Evolutionary conservation across 768 basidiomycete species (phyloP).

Genomic region (Pleurotus tuber-regium): DNA sequence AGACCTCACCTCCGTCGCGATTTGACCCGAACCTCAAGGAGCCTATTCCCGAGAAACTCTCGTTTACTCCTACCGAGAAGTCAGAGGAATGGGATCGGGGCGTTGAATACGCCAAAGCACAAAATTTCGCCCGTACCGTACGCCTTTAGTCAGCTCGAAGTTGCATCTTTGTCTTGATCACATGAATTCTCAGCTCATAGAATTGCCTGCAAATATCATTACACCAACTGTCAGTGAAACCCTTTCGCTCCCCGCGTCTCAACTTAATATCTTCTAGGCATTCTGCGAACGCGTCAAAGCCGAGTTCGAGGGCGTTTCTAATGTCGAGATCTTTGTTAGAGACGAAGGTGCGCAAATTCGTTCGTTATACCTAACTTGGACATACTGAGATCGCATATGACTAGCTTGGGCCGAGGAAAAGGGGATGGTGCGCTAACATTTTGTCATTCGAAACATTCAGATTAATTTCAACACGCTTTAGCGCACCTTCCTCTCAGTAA

Average conservation of each 20-base stretch:
- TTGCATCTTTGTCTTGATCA: neutral
- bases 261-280: constrained; percentile 31
- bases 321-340: constrained; percentile 66
- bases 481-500: constrained; percentile 86
- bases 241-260: neutral
- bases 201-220: constrained; percentile 82
- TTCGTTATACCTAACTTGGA: constrained; percentile 6
- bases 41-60: constrained; percentile 46
- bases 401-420: constrained; percentile 80
- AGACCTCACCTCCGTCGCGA: constrained; percentile 64
- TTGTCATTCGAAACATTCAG: neutral
- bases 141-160: constrained; percentile 14
- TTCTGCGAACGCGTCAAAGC: constrained; percentile 71
- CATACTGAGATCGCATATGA: constrained; percentile 1
- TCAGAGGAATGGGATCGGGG: constrained; percentile 74
- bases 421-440: constrained; percentile 61
- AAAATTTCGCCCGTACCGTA: constrained; percentile 80
- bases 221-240: constrained; percentile 65
- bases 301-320: constrained; percentile 62
- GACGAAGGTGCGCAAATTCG: constrained; percentile 58
- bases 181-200: constrained; percentile 63
- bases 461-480: constrained; percentile 23
- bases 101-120: constrained; percentile 68
- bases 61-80: constrained; percentile 40
- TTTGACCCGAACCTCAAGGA: constrained; percentile 63